phyloP scores from a whole-genome alignment of 495 filamentous ascomycete species.

The Podospora sp. region DNA sequence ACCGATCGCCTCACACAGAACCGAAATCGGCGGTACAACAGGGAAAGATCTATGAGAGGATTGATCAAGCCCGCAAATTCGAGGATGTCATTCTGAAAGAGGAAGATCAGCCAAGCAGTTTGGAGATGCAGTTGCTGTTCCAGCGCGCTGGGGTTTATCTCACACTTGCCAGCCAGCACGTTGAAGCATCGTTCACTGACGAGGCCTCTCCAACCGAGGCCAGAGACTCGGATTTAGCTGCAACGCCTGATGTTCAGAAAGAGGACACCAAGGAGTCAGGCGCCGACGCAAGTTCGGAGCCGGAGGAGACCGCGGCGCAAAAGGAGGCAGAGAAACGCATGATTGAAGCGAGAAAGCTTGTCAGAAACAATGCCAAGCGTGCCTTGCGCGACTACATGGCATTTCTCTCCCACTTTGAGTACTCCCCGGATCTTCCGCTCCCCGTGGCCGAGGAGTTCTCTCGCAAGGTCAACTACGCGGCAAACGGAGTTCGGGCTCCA shows the following conservation, averaged over 20 bases:
- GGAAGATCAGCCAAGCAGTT: slow-evolving; percentile 70
- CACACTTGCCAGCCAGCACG: slow-evolving; percentile 65
- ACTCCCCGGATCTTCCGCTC: slow-evolving; percentile 68
- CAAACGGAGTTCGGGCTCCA: slow-evolving; percentile 40
- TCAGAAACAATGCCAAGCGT: slow-evolving; percentile 71
- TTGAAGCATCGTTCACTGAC: slow-evolving; percentile 34
- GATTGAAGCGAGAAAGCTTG: slow-evolving; percentile 63
- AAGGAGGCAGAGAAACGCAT: slow-evolving; percentile 49
- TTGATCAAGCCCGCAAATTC: slow-evolving; percentile 45
- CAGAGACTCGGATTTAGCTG: neutral
- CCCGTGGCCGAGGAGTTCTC: slow-evolving; percentile 69
- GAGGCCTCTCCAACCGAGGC: neutral
- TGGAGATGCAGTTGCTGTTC: slow-evolving; percentile 74
- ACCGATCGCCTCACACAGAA: slow-evolving; percentile 47
- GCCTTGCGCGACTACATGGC: slow-evolving; percentile 70
- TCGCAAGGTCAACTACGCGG: slow-evolving; percentile 60
- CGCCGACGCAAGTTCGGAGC: slow-evolving; percentile 26
- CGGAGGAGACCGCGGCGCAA: slow-evolving; percentile 30
- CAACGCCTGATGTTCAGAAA: neutral
- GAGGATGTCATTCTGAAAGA: slow-evolving; percentile 63
- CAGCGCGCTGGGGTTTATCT: slow-evolving; percentile 76
- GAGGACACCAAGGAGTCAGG: slow-evolving; percentile 16
- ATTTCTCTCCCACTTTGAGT: slow-evolving; percentile 72
- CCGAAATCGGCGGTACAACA: slow-evolving; percentile 42
- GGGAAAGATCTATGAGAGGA: slow-evolving; percentile 37